Conservation (phyloP, 768 basidiomycete species). For the Mycena galopus region DNA sequence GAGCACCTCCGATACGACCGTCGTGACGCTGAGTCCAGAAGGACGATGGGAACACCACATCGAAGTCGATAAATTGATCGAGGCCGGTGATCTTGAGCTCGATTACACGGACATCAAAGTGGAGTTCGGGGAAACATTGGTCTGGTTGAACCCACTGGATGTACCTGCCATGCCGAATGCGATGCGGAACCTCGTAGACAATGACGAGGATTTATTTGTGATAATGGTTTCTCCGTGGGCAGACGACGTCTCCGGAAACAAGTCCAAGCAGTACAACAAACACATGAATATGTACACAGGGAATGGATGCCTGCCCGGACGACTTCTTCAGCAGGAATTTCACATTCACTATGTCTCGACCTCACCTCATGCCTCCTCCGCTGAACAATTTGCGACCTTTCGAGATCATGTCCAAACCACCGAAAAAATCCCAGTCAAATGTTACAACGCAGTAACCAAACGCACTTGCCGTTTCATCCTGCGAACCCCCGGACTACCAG, state of each 20-base stretch:
- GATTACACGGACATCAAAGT: not conserved
- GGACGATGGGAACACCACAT: not conserved
- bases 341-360: not conserved
- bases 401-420: conserved; percentile 23
- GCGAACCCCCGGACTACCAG: conserved; percentile 22
- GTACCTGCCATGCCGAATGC: not conserved
- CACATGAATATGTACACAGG: not conserved
- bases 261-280: not conserved
- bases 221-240: not conserved
- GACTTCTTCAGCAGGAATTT: not conserved
- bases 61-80: not conserved
- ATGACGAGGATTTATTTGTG: not conserved
- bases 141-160: not conserved
- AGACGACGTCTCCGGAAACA: not conserved
- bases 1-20: not conserved
- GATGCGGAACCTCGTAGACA: not conserved
- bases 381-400: conserved; percentile 16
- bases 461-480: conserved; percentile 21
- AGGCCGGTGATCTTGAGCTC: not conserved
- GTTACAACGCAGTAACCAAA: conserved; percentile 23
- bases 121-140: not conserved
- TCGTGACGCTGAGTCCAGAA: not conserved
- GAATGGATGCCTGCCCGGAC: not conserved
- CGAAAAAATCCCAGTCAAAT: conserved; percentile 10
- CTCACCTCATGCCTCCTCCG: not conserved